A percentile compares a stretch with the other conserved stretches of the same genome.
phyloP scores from a whole-genome alignment of 345 rosid genomes.

The Eutrema japonicum region DNA sequence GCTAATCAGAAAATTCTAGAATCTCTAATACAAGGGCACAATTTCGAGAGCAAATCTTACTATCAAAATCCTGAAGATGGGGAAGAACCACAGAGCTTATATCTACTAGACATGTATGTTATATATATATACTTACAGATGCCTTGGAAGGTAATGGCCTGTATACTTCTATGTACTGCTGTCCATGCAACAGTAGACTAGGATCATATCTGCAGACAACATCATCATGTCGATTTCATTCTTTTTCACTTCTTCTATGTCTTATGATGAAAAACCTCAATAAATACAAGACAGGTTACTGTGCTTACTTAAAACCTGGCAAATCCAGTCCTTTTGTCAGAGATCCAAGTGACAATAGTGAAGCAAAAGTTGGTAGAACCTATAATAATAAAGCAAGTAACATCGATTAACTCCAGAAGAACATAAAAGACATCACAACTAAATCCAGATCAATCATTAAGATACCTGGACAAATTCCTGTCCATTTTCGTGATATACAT shows the following conservation, averaged over 20 bases:
- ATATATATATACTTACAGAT: conserved; percentile 52
- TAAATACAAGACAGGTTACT: not conserved
- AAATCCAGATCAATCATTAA: conserved; percentile 4
- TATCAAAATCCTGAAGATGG: not conserved
- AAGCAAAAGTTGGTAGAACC: conserved; percentile 91
- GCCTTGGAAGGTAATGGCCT: conserved; percentile 76
- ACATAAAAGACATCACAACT: not conserved
- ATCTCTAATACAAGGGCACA: not conserved
- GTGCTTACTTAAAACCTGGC: conserved; percentile 70
- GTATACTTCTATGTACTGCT: conserved; percentile 81
- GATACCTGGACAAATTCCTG: conserved; percentile 69
- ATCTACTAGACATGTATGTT: not conserved
- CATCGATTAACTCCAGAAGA: not conserved
- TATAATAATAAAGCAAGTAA: conserved; percentile 24
- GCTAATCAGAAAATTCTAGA: not conserved
- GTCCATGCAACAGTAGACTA: conserved; percentile 82
- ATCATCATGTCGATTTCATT: conserved; percentile 11
- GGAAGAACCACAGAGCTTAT: conserved; percentile 1
- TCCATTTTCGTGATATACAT: conserved; percentile 71
- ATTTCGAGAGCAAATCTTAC: not conserved
- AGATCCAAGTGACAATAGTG: conserved; percentile 52
- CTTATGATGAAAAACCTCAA: not conserved
- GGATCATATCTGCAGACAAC: conserved; percentile 63
- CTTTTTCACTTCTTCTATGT: not conserved
- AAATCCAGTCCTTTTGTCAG: conserved; percentile 39